Evolutionary conservation across 306 rosid genomes (phyloP).

Genomic region (Trifolium repens): DNA sequence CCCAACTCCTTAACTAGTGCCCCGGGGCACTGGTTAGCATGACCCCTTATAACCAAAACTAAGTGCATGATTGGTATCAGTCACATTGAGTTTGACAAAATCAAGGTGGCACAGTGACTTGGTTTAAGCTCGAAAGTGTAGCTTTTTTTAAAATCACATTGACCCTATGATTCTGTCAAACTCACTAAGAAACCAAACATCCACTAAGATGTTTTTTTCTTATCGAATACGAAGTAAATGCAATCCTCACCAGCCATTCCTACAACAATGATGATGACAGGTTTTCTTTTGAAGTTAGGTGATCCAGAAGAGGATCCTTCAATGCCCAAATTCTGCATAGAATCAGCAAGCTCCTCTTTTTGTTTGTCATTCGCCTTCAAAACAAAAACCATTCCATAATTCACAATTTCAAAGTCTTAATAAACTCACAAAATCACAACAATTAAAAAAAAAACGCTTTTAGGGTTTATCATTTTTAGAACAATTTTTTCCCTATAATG

Average conservation of each 20-base stretch:
- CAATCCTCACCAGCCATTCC: conserved; percentile 82
- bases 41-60: no score
- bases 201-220: no score
- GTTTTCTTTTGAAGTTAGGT: conserved; percentile 68
- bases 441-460: background rate
- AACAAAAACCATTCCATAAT: conserved; percentile 29
- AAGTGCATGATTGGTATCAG: background rate
- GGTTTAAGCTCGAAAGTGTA: no score
- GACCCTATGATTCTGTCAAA: no score
- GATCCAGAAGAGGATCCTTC: conserved; percentile 65
- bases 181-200: background rate
- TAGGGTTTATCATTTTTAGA: conserved; percentile 35
- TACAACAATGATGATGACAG: conserved; percentile 80
- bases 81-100: no score
- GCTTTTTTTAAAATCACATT: no score
- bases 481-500: background rate
- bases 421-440: background rate
- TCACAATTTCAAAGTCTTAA: background rate
- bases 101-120: no score
- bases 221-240: background rate
- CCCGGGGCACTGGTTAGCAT: no score
- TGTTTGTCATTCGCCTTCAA: conserved; percentile 58
- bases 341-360: conserved; percentile 61
- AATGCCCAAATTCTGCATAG: conserved; percentile 66
- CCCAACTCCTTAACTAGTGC: no score